phyloP scores from a whole-genome alignment of 257 asterid species.

The Mentha longifolia region DNA sequence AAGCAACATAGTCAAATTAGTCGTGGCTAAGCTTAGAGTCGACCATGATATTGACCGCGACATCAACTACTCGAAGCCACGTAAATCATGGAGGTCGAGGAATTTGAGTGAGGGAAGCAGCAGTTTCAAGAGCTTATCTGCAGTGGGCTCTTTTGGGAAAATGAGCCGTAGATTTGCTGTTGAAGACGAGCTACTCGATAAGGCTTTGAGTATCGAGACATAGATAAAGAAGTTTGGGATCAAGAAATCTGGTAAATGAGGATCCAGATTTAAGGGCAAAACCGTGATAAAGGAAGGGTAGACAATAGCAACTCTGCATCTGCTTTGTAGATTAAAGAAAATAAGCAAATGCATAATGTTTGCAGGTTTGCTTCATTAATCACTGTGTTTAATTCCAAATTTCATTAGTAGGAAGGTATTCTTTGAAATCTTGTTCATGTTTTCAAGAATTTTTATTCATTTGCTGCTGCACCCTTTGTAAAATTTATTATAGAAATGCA shows the following conservation, averaged over 20 bases:
- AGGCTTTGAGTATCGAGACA: conserved; percentile 59
- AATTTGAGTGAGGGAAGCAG: conserved; percentile 88
- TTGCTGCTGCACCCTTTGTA: conserved; percentile 24
- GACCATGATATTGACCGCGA: conserved; percentile 50
- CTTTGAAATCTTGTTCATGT: conserved; percentile 30
- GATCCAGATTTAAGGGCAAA: background rate
- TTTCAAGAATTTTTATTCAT: conserved; percentile 28
- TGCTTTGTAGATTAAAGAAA: conserved; percentile 46
- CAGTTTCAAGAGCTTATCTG: conserved; percentile 83
- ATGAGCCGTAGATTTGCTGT: conserved; percentile 67
- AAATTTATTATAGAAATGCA: conserved; percentile 28
- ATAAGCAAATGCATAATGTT: conserved; percentile 43
- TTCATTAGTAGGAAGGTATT: conserved; percentile 39
- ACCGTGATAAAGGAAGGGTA: conserved; percentile 9
- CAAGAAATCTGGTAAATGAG: background rate
- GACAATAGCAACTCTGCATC: conserved; percentile 29
- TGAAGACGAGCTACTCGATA: conserved; percentile 67
- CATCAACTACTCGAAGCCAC: conserved; percentile 53
- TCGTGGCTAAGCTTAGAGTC: conserved; percentile 59
- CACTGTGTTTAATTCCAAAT: conserved; percentile 19
- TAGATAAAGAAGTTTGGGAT: conserved; percentile 13
- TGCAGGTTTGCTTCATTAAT: conserved; percentile 24
- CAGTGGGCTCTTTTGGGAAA: conserved; percentile 76
- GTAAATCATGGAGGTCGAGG: conserved; percentile 69
- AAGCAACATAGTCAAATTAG: conserved; percentile 71